These are phyloP conservation scores for Pythium insidiosum DNA, from an alignment of 352 stramenopile species.

Conservation along the genomic window DNA sequence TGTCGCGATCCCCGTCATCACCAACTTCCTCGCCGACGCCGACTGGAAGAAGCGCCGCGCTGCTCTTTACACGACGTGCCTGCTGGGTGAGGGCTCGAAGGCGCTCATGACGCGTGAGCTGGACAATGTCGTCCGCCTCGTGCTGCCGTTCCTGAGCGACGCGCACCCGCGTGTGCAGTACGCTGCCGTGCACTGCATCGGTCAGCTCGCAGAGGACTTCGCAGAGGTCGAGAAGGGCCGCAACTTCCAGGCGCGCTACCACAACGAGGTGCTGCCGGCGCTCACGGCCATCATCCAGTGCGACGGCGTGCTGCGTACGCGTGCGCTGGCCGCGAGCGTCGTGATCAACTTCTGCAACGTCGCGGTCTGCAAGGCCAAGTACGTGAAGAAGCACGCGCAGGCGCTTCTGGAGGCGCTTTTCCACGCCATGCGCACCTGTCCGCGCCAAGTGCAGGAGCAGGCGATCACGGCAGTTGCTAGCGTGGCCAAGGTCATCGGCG, in stretches of 20 bases:
- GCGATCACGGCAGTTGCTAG: slow-evolving; percentile 81
- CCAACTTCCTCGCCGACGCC: slow-evolving; percentile 51
- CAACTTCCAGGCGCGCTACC: slow-evolving; percentile 85
- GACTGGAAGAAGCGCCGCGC: slow-evolving; percentile 71
- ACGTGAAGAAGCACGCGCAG: slow-evolving; percentile 57
- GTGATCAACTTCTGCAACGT: slow-evolving; percentile 84
- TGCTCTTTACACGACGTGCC: slow-evolving; percentile 66
- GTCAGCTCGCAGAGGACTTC: slow-evolving; percentile 79
- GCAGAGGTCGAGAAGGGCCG: slow-evolving; percentile 77
- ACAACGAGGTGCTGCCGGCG: slow-evolving; percentile 49
- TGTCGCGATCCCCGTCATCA: slow-evolving; percentile 69
- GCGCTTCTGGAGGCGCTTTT: slow-evolving; percentile 75
- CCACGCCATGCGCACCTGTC: slow-evolving; percentile 62
- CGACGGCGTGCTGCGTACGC: slow-evolving; percentile 63
- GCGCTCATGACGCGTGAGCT: slow-evolving; percentile 71
- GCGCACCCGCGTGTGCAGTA: slow-evolving; percentile 76
- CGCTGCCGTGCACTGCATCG: slow-evolving; percentile 74
- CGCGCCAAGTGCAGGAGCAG: slow-evolving; percentile 82
- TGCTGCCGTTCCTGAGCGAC: slow-evolving; percentile 62
- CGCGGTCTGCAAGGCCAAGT: slow-evolving; percentile 76
- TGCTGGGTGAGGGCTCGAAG: slow-evolving; percentile 75
- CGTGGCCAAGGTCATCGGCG: slow-evolving; percentile 76
- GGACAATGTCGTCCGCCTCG: slow-evolving; percentile 62
- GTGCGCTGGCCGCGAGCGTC: slow-evolving; percentile 66
- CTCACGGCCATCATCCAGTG: slow-evolving; percentile 59